phyloP scores from a whole-genome alignment of 257 asterid genomes.

The Vinca minor region DNA sequence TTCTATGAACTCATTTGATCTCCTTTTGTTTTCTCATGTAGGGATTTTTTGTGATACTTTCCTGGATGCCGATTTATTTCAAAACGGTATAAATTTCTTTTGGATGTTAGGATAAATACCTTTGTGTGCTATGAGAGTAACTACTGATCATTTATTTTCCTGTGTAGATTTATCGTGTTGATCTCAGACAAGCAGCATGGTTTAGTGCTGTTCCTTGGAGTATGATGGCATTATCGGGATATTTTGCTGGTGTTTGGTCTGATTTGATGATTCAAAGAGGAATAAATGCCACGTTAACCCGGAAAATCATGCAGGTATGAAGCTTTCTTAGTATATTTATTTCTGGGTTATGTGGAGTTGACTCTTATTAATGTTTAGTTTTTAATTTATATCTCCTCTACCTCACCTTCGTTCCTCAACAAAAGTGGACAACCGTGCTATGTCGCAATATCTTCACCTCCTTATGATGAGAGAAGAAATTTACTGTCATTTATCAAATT shows the following conservation, averaged over 20 bases:
- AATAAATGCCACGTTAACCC: constrained; percentile 68
- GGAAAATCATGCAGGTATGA: constrained; percentile 89
- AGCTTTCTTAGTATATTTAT: background rate
- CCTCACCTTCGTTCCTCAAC: background rate
- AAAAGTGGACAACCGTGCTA: background rate
- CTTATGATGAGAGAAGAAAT: background rate
- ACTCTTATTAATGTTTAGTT: background rate
- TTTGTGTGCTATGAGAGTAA: constrained; percentile 7
- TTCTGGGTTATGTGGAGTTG: background rate
- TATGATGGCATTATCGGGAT: constrained; percentile 88
- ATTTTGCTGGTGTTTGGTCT: constrained; percentile 76
- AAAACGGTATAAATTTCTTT: constrained; percentile 42
- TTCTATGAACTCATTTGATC: background rate
- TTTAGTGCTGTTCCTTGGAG: constrained; percentile 98
- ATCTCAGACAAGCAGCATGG: constrained; percentile 98
- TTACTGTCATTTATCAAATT: background rate
- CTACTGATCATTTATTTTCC: constrained; percentile 10
- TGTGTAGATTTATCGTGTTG: constrained; percentile 74
- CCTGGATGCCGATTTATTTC: constrained; percentile 99
- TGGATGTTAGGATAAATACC: background rate
- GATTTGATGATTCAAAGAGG: constrained; percentile 81
- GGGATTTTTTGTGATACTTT: constrained; percentile 91
- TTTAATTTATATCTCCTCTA: background rate
- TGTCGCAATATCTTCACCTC: background rate
- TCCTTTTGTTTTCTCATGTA: constrained; percentile 31